These are phyloP conservation scores for Pinus albicaulis DNA, from an alignment of 75 land plant species.

Conservation along the genomic window DNA sequence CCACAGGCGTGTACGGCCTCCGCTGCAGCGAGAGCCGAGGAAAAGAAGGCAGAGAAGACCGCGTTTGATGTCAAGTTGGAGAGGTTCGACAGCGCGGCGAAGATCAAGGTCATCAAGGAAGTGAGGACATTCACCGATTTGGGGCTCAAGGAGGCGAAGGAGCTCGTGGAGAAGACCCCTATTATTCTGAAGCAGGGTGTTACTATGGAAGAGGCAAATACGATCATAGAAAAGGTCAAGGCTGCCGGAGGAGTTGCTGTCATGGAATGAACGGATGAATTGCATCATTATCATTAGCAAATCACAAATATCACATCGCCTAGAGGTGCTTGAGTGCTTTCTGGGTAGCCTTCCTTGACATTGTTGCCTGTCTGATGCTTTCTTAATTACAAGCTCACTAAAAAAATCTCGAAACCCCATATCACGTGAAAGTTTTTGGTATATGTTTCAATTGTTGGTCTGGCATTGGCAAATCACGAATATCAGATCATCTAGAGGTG, in stretches of 20 bases:
- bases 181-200: slow-evolving; percentile 61
- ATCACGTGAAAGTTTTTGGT: too few species aligned
- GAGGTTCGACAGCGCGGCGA: slow-evolving; percentile 52
- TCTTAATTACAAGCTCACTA: too few species aligned
- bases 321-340: too few species aligned
- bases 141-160: slow-evolving; percentile 61
- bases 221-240: slow-evolving; percentile 72
- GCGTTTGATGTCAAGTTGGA: slow-evolving; percentile 55
- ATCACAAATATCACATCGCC: too few species aligned
- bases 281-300: too few species aligned
- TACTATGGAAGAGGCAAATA: slow-evolving; percentile 65
- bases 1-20: slow-evolving; percentile 17
- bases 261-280: slow-evolving; percentile 46
- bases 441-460: too few species aligned
- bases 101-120: slow-evolving; percentile 65
- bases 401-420: too few species aligned
- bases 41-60: slow-evolving; percentile 46
- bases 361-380: too few species aligned
- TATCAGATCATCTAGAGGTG: too few species aligned
- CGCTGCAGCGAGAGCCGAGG: slow-evolving; percentile 16
- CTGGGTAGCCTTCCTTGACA: too few species aligned
- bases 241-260: slow-evolving; percentile 78
- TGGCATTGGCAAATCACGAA: too few species aligned
- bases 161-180: slow-evolving; percentile 60
- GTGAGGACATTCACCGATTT: slow-evolving; percentile 49